Conservation (phyloP, 805 yeast genomes). For the Maudiozyma bulderi region DNA sequence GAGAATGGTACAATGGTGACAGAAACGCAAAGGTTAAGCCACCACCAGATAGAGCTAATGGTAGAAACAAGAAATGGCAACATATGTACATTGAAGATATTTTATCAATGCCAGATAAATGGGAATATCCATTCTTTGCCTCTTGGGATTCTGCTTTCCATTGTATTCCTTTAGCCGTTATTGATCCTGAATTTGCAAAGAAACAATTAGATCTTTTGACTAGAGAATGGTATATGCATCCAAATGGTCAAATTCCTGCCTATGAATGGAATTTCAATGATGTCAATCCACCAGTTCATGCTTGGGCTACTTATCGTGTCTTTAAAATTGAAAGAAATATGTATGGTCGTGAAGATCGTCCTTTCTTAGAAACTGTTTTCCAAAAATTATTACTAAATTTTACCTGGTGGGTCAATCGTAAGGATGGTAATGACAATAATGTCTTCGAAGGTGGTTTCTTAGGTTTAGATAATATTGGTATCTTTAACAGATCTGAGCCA, state of each 20-base stretch:
- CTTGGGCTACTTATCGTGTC: constrained; percentile 87
- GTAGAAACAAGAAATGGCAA: constrained; percentile 82
- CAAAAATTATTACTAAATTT: constrained; percentile 82
- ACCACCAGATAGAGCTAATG: constrained; percentile 69
- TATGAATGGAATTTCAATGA: constrained; percentile 94
- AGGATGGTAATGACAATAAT: constrained; percentile 78
- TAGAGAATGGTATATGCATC: constrained; percentile 96
- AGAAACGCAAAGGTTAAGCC: constrained; percentile 65
- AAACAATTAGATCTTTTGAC: constrained; percentile 77
- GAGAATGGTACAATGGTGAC: constrained; percentile 83
- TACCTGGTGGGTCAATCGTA: constrained; percentile 97
- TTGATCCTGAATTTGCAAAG: constrained; percentile 88
- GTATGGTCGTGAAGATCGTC: constrained; percentile 73
- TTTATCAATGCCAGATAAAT: constrained; percentile 84
- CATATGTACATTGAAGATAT: constrained; percentile 84
- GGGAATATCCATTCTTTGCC: constrained; percentile 94
- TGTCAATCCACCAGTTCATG: constrained; percentile 95
- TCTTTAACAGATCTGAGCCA: constrained; percentile 88
- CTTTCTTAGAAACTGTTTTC: constrained; percentile 80
- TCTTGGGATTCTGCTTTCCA: constrained; percentile 98
- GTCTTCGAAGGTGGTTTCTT: constrained; percentile 91
- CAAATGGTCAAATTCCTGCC: constrained; percentile 93
- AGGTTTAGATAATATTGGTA: constrained; percentile 87
- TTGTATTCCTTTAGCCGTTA: constrained; percentile 84
- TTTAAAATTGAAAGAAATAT: constrained; percentile 80